Evolutionary conservation across 2,329 filamentous ascomycete species (phyloP), one percentile per base, ranked within the genome.

Genomic region (Catunica adiposa): DNA sequence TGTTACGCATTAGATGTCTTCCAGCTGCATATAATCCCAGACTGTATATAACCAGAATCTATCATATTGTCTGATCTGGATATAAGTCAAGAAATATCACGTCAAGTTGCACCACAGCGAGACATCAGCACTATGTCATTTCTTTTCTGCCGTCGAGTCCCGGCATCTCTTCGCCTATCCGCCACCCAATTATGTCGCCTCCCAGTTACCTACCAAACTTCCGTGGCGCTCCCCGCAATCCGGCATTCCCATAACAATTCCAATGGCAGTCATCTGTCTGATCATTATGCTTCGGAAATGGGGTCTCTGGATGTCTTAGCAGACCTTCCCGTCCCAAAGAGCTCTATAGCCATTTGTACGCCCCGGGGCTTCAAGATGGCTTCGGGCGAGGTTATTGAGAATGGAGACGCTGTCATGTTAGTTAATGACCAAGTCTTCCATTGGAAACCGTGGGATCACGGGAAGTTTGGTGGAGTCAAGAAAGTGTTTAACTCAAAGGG

Each of bases 391-490:
- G 81, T 78, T 54, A 79, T 94, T 29, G 70, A 72, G 1, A 79
- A 79, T 48, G 83, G 83, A 0, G 75, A 79, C 53, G 90, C 88
- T 0, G 77, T 89, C 25, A 66, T 98, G 59, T 74, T 98, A 3
- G 77, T 96, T 1, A 83, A 81, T 42, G 90, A 90, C 4, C 89
- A 97, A 68, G 89, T 84, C 0, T 97, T 96, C 66, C 70, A 74
- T 53, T 98, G 92, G 92, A 73, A 78, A 65, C 92, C 92, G 3
- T 96, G 90, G 88, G 69, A 77, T 59, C 50, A 58, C n/a, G 20
- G 44, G 22, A 47, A 29, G 31, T 54, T 54, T 29, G 50, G 17
- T 62, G 64, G 68, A 53, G 65, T 64, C 53, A 69, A 65, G 68
- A 69, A 64, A 62, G 69, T 94, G 63, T 65, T 84, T 56, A 94